phyloP scores from a whole-genome alignment of 73 alveolate species.

The Uronychia setigera region DNA sequence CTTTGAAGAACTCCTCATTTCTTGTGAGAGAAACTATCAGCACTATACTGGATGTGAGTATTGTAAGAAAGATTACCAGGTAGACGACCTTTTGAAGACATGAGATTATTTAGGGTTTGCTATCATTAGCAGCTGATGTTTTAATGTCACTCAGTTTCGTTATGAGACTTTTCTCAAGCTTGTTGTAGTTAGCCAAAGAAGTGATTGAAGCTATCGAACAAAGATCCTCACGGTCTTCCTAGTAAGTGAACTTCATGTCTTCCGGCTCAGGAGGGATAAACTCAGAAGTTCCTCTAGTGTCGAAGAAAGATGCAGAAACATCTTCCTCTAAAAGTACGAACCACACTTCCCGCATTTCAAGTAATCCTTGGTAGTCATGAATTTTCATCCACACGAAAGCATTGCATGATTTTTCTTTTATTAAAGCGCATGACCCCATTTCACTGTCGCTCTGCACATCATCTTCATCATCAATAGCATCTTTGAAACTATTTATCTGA shows the following conservation, averaged over 20 bases:
- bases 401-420: conserved; percentile 35
- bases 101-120: conserved; percentile 32
- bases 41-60: conserved; percentile 21
- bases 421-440: conserved; percentile 26
- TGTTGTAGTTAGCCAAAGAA: conserved; percentile 42
- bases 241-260: conserved; percentile 47
- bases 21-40: conserved; percentile 17
- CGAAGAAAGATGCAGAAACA: conserved; percentile 43
- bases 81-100: conserved; percentile 11
- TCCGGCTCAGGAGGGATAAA: conserved; percentile 24
- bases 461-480: too few species aligned
- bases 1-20: conserved; percentile 20
- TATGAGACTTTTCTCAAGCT: conserved; percentile 36
- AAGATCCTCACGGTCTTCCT: conserved; percentile 50
- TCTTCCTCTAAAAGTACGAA: conserved; percentile 52
- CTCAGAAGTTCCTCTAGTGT: conserved; percentile 42
- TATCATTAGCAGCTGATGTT: conserved; percentile 43
- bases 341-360: conserved; percentile 39
- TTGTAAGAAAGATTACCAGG: conserved; percentile 14
- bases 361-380: conserved; percentile 37
- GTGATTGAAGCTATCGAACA: conserved; percentile 45
- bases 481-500: too few species aligned
- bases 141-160: conserved; percentile 49
- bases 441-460: conserved; percentile 49
- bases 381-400: conserved; percentile 62